phyloP scores from a whole-genome alignment of 805 yeast species.

The Lipomyces japonicus region DNA sequence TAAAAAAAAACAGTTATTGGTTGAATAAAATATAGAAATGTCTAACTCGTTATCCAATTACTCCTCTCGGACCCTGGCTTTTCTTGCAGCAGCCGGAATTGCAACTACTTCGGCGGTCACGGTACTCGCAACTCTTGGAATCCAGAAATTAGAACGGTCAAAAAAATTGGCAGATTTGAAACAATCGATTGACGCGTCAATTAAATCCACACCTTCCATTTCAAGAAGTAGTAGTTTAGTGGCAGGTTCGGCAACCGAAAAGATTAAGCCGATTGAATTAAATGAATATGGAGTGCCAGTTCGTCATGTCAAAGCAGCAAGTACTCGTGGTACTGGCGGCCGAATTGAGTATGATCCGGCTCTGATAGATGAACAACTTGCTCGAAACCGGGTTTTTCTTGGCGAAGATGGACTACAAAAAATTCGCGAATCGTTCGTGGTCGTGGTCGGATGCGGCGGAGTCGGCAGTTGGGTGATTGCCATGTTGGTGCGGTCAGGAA shows the following conservation, averaged over 20 bases:
- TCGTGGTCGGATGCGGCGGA: slow-evolving; percentile 94
- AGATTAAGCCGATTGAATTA: slow-evolving; percentile 3
- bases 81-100: slow-evolving; percentile 1
- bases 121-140: slow-evolving; percentile 10
- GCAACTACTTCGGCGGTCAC: slow-evolving; percentile 21
- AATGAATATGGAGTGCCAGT: slow-evolving; percentile 17
- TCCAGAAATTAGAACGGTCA: slow-evolving; percentile 12
- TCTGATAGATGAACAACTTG: slow-evolving; percentile 83
- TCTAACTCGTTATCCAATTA: too few species aligned
- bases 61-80: neutral
- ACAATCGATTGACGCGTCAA: slow-evolving; percentile 2
- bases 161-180: slow-evolving; percentile 13
- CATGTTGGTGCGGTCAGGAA: slow-evolving; percentile 88
- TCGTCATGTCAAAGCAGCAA: slow-evolving; percentile 1
- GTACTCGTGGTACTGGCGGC: neutral
- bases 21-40: too few species aligned
- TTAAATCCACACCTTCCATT: slow-evolving; percentile 1
- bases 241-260: neutral
- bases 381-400: slow-evolving; percentile 87
- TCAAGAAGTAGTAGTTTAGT: slow-evolving; percentile 6
- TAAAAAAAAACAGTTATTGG: too few species aligned
- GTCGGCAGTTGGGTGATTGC: slow-evolving; percentile 97
- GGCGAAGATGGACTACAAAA: slow-evolving; percentile 78
- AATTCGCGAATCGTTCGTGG: slow-evolving; percentile 66
- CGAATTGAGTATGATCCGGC: slow-evolving; percentile 36